Percentiles rank a stretch among this genome's conserved stretches.
Evolutionary conservation across 495 filamentous ascomycete genomes (phyloP).

Genomic region (Talaromyces thailandensis): DNA sequence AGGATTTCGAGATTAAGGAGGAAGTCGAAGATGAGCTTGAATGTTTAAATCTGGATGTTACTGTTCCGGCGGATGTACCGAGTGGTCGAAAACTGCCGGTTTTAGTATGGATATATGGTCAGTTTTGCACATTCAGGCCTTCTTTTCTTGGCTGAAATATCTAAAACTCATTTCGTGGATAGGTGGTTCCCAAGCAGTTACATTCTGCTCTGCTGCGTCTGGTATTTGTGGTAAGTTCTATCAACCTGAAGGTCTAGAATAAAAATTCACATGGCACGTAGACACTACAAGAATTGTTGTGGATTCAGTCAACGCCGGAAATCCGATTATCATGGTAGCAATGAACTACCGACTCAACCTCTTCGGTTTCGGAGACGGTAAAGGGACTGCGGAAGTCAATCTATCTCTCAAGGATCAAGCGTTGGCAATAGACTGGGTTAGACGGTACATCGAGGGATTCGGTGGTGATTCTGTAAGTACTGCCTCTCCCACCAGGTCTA

Average conservation of each 20-base stretch:
- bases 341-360: conserved; percentile 62
- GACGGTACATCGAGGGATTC: conserved; percentile 47
- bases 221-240: conserved; percentile 26
- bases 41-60: conserved; percentile 36
- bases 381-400: conserved; percentile 31
- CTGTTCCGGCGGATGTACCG: conserved; percentile 17
- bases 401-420: conserved; percentile 59
- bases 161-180: background rate
- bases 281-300: conserved; percentile 26
- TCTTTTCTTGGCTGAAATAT: background rate
- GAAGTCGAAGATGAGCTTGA: conserved; percentile 35
- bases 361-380: conserved; percentile 51
- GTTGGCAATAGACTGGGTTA: conserved; percentile 54
- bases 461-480: conserved; percentile 51
- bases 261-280: background rate
- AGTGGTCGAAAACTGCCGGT: conserved; percentile 20
- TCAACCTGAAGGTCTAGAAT: background rate
- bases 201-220: conserved; percentile 33
- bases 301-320: conserved; percentile 23
- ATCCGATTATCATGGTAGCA: conserved; percentile 49
- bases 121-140: background rate
- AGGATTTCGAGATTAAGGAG: conserved; percentile 1
- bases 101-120: conserved; percentile 36
- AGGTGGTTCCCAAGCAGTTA: conserved; percentile 31
- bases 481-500: background rate